Evolutionary conservation across 495 filamentous ascomycete genomes (phyloP).

Genomic region (Physcia stellaris): DNA sequence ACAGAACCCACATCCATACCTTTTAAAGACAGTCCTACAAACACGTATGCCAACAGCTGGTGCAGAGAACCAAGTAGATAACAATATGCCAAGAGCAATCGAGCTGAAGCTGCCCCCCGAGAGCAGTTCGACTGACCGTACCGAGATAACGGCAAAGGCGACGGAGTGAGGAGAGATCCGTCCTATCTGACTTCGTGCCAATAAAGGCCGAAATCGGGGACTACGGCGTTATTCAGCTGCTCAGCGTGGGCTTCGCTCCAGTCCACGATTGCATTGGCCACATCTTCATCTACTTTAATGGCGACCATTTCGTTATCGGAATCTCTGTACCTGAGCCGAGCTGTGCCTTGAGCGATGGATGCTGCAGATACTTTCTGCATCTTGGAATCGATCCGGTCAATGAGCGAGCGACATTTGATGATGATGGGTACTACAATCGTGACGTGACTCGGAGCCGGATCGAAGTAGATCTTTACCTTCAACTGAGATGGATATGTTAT

Average conservation of each 20-base stretch:
- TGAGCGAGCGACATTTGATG: constrained; percentile 81
- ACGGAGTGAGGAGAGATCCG: no score
- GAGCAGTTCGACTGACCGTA: no score
- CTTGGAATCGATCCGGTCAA: constrained; percentile 95
- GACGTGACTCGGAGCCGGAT: constrained; percentile 61
- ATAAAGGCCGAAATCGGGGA: constrained; percentile 77
- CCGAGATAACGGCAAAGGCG: no score
- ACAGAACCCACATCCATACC: no score
- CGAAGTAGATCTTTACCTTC: constrained; percentile 87
- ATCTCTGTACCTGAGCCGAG: constrained; percentile 79
- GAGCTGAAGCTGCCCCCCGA: no score
- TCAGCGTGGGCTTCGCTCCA: constrained; percentile 67
- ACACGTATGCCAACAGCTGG: no score
- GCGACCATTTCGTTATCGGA: constrained; percentile 87
- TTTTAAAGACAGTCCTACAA: no score
- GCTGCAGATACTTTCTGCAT: constrained; percentile 68
- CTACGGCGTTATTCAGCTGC: constrained; percentile 45
- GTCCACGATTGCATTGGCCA: constrained; percentile 84
- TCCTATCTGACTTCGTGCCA: constrained; percentile 39
- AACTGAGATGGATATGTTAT: constrained; percentile 46
- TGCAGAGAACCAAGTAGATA: no score
- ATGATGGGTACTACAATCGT: constrained; percentile 87
- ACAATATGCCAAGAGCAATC: no score
- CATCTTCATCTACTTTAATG: constrained; percentile 89
- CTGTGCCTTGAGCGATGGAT: constrained; percentile 61